phyloP scores from a whole-genome alignment of 1,284 basidiomycete genomes.

The Heterobasidion occidentale region DNA sequence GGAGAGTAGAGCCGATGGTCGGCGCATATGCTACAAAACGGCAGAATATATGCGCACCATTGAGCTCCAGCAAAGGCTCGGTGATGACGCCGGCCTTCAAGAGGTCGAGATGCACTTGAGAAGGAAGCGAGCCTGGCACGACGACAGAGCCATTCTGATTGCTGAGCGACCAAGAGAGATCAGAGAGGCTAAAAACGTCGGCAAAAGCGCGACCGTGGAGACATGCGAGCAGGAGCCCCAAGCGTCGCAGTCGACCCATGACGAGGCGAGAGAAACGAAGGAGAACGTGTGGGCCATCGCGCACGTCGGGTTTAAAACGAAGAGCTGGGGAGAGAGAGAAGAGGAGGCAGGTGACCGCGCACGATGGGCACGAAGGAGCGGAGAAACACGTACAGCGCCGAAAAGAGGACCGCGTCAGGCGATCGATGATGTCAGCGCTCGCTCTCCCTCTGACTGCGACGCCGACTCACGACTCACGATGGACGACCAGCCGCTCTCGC shows the following conservation, averaged over 20 bases:
- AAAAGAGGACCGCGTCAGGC: too few species aligned
- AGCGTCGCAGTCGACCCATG: neutral
- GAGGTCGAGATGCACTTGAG: neutral
- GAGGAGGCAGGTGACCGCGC: too few species aligned
- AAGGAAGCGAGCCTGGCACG: constrained; percentile 27
- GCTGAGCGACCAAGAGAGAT: constrained; percentile 42
- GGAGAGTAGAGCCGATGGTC: neutral
- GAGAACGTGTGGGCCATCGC: too few species aligned
- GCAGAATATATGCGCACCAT: constrained; percentile 27
- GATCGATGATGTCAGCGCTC: neutral
- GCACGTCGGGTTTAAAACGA: too few species aligned
- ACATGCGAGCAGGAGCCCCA: constrained; percentile 3
- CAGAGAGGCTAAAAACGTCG: constrained; percentile 34
- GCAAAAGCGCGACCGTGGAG: constrained; percentile 16
- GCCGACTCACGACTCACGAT: neutral
- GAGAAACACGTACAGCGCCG: too few species aligned
- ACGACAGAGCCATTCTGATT: constrained; percentile 47
- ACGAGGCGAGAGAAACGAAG: neutral
- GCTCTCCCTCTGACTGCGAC: neutral
- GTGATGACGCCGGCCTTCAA: neutral
- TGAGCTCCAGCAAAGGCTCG: constrained; percentile 40
- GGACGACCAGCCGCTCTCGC: neutral
- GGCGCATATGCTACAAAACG: neutral
- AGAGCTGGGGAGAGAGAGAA: too few species aligned
- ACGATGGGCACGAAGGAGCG: too few species aligned